A percentile compares a stretch with the other conserved stretches of the same genome.
phyloP scores from a whole-genome alignment of 208 protist genomes.

The Trypanosoma platydactyli region DNA sequence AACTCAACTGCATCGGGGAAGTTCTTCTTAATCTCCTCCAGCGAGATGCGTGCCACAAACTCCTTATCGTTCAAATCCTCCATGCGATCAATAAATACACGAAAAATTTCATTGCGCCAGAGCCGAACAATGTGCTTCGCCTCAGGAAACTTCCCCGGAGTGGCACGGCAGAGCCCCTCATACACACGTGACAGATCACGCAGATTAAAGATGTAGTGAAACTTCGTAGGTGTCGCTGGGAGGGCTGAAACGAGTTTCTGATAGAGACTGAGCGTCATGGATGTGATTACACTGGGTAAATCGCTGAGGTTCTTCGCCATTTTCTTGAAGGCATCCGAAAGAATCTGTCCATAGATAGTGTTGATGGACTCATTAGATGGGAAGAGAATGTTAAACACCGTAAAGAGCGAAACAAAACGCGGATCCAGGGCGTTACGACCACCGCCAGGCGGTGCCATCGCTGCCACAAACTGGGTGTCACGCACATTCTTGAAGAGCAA shows the following conservation, averaged over 20 bases:
- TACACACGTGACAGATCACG: conserved; percentile 97
- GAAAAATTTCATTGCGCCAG: conserved; percentile 97
- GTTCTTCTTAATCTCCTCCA: conserved; percentile 66
- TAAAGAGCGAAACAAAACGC: conserved; percentile 97
- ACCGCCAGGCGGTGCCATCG: conserved; percentile 97
- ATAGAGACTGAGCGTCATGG: conserved; percentile 95
- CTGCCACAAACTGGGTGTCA: conserved; percentile 96
- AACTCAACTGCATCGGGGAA: conserved; percentile 64
- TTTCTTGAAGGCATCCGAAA: conserved; percentile 84
- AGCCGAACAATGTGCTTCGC: conserved; percentile 84
- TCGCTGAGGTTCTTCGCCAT: conserved; percentile 58
- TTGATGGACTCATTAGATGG: conserved; percentile 95
- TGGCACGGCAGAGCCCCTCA: conserved; percentile 96
- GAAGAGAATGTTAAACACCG: conserved; percentile 97
- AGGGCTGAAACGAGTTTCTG: conserved; percentile 85
- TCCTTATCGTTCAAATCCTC: conserved; percentile 92
- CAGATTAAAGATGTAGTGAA: conserved; percentile 99
- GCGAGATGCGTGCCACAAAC: conserved; percentile 84
- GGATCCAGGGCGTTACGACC: conserved; percentile 97
- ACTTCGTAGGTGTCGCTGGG: conserved; percentile 97
- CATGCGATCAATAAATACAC: conserved; percentile 98
- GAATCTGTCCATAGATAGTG: conserved; percentile 97
- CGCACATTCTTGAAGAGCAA: conserved; percentile 95
- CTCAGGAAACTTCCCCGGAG: conserved; percentile 88
- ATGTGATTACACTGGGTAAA: conserved; percentile 66